These are phyloP conservation scores for Auricularia sp. DNA, from an alignment of 768 basidiomycete species.

Conservation along the genomic window DNA sequence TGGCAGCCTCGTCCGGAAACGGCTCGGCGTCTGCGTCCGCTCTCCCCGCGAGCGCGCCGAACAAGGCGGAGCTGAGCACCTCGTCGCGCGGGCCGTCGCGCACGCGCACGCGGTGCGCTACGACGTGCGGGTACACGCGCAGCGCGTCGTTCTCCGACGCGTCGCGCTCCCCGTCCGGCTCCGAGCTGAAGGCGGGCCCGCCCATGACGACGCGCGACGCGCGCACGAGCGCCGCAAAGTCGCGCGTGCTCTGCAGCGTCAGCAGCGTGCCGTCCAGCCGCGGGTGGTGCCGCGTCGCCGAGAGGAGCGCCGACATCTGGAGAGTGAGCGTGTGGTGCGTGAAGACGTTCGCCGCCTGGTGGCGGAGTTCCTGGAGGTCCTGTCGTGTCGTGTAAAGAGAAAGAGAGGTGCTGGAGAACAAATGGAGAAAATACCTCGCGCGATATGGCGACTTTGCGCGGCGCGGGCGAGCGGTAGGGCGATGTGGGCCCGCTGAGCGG, in stretches of 20 bases:
- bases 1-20: neutral
- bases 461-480: neutral
- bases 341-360: constrained; percentile 21
- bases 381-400: neutral
- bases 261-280: constrained; percentile 60
- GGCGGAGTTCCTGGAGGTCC: neutral
- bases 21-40: neutral
- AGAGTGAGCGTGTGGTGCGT: constrained; percentile 43
- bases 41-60: neutral
- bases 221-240: constrained; percentile 56
- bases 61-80: constrained; percentile 31
- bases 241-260: constrained; percentile 46
- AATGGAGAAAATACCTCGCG: constrained; percentile 21
- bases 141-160: constrained; percentile 69
- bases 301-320: constrained; percentile 66
- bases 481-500: neutral
- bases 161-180: constrained; percentile 31
- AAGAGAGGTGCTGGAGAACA: constrained; percentile 28
- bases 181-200: neutral
- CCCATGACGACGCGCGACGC: constrained; percentile 51
- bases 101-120: constrained; percentile 66
- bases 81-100: constrained; percentile 63
- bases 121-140: constrained; percentile 58
- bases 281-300: constrained; percentile 62
- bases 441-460: constrained; percentile 2